Conservation (phyloP, 345 rosid species). For the Aegle marmelos region DNA sequence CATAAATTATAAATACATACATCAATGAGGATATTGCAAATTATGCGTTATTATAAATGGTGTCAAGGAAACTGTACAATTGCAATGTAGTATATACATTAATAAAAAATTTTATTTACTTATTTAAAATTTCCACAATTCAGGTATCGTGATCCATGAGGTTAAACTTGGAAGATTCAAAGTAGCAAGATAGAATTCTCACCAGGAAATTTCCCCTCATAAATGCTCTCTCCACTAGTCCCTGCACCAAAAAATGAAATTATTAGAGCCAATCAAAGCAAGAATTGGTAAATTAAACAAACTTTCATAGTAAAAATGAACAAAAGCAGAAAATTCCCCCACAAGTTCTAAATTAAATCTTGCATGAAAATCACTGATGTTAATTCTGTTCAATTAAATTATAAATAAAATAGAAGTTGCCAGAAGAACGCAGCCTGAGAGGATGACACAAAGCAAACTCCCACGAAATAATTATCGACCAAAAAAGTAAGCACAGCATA, state of each 20-base stretch:
- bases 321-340: not conserved
- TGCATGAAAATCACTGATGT: not conserved
- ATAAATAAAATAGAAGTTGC: not conserved
- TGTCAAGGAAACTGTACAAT: not conserved
- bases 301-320: not conserved
- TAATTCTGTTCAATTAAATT: not conserved
- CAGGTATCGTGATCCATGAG: not conserved
- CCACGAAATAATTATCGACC: not conserved
- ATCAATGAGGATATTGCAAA: not conserved
- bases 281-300: not conserved
- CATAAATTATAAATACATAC: not conserved
- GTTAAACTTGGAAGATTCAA: not conserved
- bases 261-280: not conserved
- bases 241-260: constrained; percentile 45
- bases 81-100: not conserved
- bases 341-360: not conserved
- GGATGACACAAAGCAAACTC: not conserved
- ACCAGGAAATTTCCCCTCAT: constrained; percentile 89
- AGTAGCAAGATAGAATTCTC: constrained; percentile 16
- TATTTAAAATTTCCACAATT: not conserved
- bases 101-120: not conserved
- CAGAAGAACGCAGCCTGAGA: not conserved
- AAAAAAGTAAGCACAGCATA: not conserved
- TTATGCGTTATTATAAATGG: not conserved
- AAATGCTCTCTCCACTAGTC: constrained; percentile 90